These are phyloP conservation scores for Nitzschia sp. DNA, from an alignment of 108 stramenopile species.

Conservation along the genomic window DNA sequence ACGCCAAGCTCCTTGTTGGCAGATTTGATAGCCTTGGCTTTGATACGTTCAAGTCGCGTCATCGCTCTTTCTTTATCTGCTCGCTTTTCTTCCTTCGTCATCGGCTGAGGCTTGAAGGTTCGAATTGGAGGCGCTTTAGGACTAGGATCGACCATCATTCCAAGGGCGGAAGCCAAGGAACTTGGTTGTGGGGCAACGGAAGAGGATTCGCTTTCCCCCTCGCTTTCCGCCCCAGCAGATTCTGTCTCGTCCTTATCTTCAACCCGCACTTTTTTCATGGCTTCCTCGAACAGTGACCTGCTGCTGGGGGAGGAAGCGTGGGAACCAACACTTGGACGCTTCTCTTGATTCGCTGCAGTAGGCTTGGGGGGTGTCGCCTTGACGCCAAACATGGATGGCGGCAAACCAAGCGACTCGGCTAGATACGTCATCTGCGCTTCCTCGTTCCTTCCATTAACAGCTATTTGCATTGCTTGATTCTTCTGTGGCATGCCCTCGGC, in stretches of 20 bases:
- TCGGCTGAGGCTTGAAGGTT: not conserved
- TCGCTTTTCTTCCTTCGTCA: not conserved
- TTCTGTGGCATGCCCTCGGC: too few species aligned
- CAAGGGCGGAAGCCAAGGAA: not conserved
- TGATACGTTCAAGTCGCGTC: not conserved
- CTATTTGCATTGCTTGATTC: not conserved
- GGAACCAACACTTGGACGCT: not conserved
- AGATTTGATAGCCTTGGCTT: conserved; percentile 5
- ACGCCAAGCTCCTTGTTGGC: not conserved
- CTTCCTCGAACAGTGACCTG: not conserved
- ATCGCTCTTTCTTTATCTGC: not conserved
- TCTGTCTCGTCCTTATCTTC: not conserved
- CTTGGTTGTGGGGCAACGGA: too few species aligned
- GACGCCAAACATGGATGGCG: not conserved
- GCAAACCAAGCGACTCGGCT: not conserved
- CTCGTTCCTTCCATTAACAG: not conserved
- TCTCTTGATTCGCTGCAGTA: not conserved
- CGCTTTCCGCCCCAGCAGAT: not conserved
- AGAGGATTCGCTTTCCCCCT: not conserved
- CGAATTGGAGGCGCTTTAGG: not conserved
- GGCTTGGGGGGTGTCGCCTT: not conserved
- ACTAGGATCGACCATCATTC: not conserved
- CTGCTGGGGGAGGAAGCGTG: not conserved
- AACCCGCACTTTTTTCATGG: not conserved
- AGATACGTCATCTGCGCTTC: not conserved